Evolutionary conservation across 1,139 yeast genomes (phyloP).

Genomic region (Sugiyamaella castrensis): DNA sequence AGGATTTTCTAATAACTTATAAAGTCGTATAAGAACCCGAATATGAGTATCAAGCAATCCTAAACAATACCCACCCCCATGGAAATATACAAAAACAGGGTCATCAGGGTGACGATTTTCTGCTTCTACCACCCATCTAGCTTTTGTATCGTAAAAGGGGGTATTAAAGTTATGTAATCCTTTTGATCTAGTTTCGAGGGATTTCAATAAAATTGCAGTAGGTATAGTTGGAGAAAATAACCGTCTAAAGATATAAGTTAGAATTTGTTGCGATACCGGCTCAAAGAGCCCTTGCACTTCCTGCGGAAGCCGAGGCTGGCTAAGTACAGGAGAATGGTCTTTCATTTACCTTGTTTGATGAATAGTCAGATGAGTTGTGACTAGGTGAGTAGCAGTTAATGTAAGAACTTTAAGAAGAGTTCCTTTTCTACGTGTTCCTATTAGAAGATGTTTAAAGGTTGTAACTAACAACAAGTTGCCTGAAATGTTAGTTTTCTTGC

Average conservation of each 20-base stretch:
- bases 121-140: conserved; percentile 29
- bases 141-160: conserved; percentile 6
- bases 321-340: too few relatives aligned
- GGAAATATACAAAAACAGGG: conserved; percentile 33
- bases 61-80: conserved; percentile 46
- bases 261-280: neutral
- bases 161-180: conserved; percentile 11
- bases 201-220: neutral
- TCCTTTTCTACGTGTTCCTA: conserved; percentile 14
- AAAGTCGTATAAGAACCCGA: conserved; percentile 32
- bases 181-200: conserved; percentile 3
- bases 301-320: too few relatives aligned
- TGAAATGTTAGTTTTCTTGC: neutral
- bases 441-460: conserved; percentile 10
- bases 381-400: conserved; percentile 8
- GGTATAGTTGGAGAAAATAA: conserved; percentile 12
- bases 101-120: conserved; percentile 24
- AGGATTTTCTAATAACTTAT: conserved; percentile 39
- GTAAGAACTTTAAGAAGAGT: conserved; percentile 11
- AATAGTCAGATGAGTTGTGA: conserved; percentile 6
- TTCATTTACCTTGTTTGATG: conserved; percentile 13
- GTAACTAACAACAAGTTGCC: conserved; percentile 8
- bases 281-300: too few relatives aligned
- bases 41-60: conserved; percentile 38
- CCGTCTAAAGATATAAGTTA: conserved; percentile 3